phyloP scores from a whole-genome alignment of 1,139 yeast genomes.

The Yamadazyma diddensiae region DNA sequence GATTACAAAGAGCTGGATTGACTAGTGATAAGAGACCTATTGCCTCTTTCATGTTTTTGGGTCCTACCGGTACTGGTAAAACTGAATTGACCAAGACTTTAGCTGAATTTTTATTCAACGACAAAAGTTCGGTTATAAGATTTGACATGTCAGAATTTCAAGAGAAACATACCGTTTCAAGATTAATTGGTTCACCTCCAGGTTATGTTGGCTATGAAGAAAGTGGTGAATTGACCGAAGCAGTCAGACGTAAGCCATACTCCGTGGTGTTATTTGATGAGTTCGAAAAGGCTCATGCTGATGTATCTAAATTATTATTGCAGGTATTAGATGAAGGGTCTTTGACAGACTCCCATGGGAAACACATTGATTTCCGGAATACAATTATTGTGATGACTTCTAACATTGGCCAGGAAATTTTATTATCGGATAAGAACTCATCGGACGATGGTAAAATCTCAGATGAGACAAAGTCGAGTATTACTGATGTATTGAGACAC shows the following conservation, averaged over 20 bases:
- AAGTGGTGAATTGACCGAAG: constrained; percentile 94
- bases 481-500: constrained; percentile 63
- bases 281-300: constrained; percentile 95
- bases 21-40: constrained; percentile 93
- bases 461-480: constrained; percentile 51
- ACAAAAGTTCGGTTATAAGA: constrained; percentile 78
- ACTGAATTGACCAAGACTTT: constrained; percentile 90
- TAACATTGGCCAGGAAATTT: constrained; percentile 89
- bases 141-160: constrained; percentile 98
- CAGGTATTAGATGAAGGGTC: constrained; percentile 96
- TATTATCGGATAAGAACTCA: constrained; percentile 56
- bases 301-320: constrained; percentile 78
- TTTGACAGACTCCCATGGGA: constrained; percentile 92
- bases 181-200: constrained; percentile 96
- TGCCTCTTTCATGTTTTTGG: constrained; percentile 92
- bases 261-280: constrained; percentile 92
- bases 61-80: constrained; percentile 98
- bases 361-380: constrained; percentile 88
- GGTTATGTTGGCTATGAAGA: constrained; percentile 97
- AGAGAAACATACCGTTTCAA: constrained; percentile 85
- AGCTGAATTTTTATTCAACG: constrained; percentile 88
- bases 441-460: constrained; percentile 46
- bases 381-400: constrained; percentile 97
- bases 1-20: constrained; percentile 93
- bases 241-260: constrained; percentile 91